These are phyloP conservation scores for Blastobotrys petasosporus DNA, from an alignment of 1,139 yeast species.

Conservation along the genomic window DNA sequence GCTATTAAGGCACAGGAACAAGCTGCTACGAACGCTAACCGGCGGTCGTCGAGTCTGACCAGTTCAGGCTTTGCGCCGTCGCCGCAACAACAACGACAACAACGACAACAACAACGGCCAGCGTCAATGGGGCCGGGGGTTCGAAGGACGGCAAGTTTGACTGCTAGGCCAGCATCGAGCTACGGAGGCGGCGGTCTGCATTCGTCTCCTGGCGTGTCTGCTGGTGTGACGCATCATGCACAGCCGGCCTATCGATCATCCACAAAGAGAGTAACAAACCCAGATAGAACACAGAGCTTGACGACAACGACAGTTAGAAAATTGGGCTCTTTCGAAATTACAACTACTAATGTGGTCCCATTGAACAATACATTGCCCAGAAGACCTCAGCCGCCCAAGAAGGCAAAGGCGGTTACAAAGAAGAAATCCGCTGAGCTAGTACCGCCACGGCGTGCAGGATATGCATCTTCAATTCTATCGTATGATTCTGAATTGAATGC, in stretches of 20 bases:
- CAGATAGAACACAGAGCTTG: slow-evolving; percentile 35
- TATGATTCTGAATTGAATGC: slow-evolving; percentile 33
- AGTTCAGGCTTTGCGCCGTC: too few species aligned
- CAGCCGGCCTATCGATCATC: slow-evolving; percentile 15
- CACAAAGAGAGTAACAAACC: slow-evolving; percentile 16
- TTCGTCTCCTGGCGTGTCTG: too few species aligned
- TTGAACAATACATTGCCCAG: not conserved
- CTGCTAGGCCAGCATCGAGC: too few species aligned
- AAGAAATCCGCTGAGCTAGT: not conserved
- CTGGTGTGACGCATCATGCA: slow-evolving; percentile 9
- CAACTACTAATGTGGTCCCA: slow-evolving; percentile 18
- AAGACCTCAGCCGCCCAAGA: not conserved
- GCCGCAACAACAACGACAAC: too few species aligned
- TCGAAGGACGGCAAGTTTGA: too few species aligned
- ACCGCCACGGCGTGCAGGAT: slow-evolving; percentile 7
- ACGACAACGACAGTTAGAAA: slow-evolving; percentile 36
- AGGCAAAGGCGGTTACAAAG: slow-evolving; percentile 5
- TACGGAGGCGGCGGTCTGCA: too few species aligned
- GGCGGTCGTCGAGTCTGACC: not conserved
- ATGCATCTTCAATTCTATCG: slow-evolving; percentile 27
- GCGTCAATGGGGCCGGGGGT: too few species aligned
- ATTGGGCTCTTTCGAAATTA: slow-evolving; percentile 35
- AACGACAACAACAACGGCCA: too few species aligned
- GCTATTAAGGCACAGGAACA: slow-evolving; percentile 5
- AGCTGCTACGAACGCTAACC: too few species aligned